Evolutionary conservation across 2,329 filamentous ascomycete species (phyloP).

Genomic region (Claviceps fusiformis): DNA sequence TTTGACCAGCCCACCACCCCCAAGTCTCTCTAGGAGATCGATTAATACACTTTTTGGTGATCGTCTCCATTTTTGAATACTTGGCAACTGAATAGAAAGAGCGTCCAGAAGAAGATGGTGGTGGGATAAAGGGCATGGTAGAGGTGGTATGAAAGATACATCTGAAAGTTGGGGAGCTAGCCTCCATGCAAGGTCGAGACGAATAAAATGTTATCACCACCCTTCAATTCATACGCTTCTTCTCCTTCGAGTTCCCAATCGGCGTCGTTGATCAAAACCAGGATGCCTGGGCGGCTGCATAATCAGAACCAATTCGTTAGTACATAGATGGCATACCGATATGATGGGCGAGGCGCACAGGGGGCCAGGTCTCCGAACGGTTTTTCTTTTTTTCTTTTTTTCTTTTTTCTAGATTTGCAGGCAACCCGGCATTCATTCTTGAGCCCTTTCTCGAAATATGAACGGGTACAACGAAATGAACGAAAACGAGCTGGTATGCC

Average conservation of each 20-base stretch:
- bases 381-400: background rate
- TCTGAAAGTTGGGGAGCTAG: constrained; percentile 26
- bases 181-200: constrained; percentile 94
- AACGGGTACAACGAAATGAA: background rate
- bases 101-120: background rate
- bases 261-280: constrained; percentile 93
- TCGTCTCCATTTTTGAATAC: background rate
- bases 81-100: background rate
- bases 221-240: constrained; percentile 72
- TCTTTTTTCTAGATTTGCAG: background rate
- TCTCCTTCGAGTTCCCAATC: constrained; percentile 98
- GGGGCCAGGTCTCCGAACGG: too few relatives aligned
- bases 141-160: background rate
- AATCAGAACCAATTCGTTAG: constrained; percentile 9
- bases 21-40: background rate
- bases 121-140: background rate
- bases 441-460: background rate
- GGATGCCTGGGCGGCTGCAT: constrained; percentile 75
- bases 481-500: background rate
- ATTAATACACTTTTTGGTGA: background rate
- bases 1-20: background rate
- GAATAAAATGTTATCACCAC: constrained; percentile 80
- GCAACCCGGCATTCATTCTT: too few relatives aligned
- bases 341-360: background rate
- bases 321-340: background rate